Base-by-base conservation (phyloP, 139 green algal genomes). In the Zygnema cylindricum region DNA sequence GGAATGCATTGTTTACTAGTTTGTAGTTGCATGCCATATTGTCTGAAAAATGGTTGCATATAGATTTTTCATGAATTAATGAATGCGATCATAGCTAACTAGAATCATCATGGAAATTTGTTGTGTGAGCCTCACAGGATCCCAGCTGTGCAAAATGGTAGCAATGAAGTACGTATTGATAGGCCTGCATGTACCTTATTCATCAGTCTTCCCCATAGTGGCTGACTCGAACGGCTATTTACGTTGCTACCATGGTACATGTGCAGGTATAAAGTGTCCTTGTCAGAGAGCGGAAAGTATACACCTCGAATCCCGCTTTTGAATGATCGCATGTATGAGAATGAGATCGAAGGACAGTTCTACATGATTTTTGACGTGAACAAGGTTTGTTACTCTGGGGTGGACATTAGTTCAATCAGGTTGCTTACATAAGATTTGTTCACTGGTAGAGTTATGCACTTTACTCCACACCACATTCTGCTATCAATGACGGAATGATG, bases 241-340 rank as follows among this genome's bases (percentile, higher is more conserved):
- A n/a, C n/a, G n/a, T n/a, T n/a, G n/a, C n/a, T n/a, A n/a, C n/a
- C n/a, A n/a, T n/a, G n/a, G n/a, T n/a, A n/a, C n/a, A n/a, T n/a
- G n/a, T n/a, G 3, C 85, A 85, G 89, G 32, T 98, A 98, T 94
- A 95, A 95, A 82, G 91, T 98, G 30, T 95, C 33, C 3, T 33
- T 96, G 39, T 75, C 69, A 0, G 96, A 98, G 93, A 91, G 82
- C 0, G 96, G 96, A 49, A 96, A 95, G 84, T 89, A 95, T 86
- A 95, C 88, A 33, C 54, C 55, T 32, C 86, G 76, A 3, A 21
- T 98, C 32, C 95, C 94, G 32, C 75, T 93, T 73, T 87, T 96
- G 39, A 97, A 97, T 90, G 86, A 88, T 90, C 94, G 77, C 23
- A 82, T 79, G 78, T 92, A 92, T 76, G 87, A 98, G 82, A 93